These are phyloP conservation scores for Ambrosia artemisiifolia DNA, from an alignment of 129 eudicot species.

Conservation along the genomic window DNA sequence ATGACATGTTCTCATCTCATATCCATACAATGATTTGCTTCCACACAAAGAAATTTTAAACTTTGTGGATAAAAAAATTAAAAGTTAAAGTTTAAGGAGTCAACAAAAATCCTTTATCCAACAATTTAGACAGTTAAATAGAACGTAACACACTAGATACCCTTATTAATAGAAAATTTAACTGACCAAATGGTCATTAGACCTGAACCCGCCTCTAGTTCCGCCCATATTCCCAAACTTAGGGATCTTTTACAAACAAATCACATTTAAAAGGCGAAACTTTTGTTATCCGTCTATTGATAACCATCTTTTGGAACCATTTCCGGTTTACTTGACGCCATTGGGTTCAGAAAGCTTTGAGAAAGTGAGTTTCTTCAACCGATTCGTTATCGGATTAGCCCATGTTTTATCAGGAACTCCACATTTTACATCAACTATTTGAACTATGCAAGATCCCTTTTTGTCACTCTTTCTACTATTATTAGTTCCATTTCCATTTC, in stretches of 20 bases:
- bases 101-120: conserved; percentile 4
- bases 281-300: neutral
- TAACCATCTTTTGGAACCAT: neutral
- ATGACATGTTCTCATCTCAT: conserved; percentile 22
- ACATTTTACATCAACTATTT: conserved; percentile 80
- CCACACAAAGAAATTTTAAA: neutral
- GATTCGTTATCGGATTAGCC: conserved; percentile 52
- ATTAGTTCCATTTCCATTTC: conserved; percentile 54
- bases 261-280: neutral
- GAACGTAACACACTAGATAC: neutral
- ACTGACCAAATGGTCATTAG: neutral
- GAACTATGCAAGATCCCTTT: conserved; percentile 58
- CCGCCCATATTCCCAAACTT: no score
- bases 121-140: neutral
- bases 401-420: conserved; percentile 54
- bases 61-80: conserved; percentile 9
- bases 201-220: neutral
- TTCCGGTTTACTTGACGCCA: conserved; percentile 27
- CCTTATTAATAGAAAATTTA: neutral
- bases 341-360: conserved; percentile 70
- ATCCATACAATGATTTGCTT: conserved; percentile 12
- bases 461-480: conserved; percentile 25
- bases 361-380: conserved; percentile 76
- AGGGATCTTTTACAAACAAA: neutral
- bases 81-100: neutral